A percentile compares a stretch with the other conserved stretches of the same genome.
Conservation (phyloP, 257 asterid genomes). For the Salvia hispanica region DNA sequence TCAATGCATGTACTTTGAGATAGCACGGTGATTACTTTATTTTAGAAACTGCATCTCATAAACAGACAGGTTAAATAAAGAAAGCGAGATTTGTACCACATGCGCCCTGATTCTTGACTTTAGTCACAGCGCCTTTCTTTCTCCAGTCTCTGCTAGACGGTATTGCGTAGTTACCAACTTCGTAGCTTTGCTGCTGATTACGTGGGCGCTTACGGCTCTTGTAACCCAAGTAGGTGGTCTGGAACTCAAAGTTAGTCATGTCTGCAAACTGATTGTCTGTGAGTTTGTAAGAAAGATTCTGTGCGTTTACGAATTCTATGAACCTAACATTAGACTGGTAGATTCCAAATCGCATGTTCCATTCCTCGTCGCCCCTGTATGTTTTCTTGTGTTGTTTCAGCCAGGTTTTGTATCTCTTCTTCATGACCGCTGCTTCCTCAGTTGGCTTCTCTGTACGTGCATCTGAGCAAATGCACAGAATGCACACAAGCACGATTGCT, state of each 20-base stretch:
- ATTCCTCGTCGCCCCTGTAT: conserved; percentile 46
- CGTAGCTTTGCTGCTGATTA: background rate
- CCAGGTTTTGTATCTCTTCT: conserved; percentile 53
- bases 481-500: conserved; percentile 31
- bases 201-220: conserved; percentile 1
- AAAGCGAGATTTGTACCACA: conserved; percentile 49
- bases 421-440: conserved; percentile 27
- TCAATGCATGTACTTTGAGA: background rate
- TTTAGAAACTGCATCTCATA: conserved; percentile 11
- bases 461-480: conserved; percentile 32
- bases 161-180: background rate
- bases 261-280: conserved; percentile 64
- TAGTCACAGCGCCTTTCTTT: conserved; percentile 63
- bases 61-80: background rate
- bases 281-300: conserved; percentile 58
- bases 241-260: conserved; percentile 68
- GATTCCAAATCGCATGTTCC: conserved; percentile 60
- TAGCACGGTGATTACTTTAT: background rate
- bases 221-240: conserved; percentile 52
- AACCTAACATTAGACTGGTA: conserved; percentile 51
- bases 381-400: conserved; percentile 36
- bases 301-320: conserved; percentile 54
- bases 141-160: conserved; percentile 66
- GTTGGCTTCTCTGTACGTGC: conserved; percentile 28
- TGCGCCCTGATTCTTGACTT: conserved; percentile 52